These are phyloP conservation scores for Aspergillus arachidicola DNA, from an alignment of 2,329 filamentous ascomycete genomes.

Conservation along the genomic window DNA sequence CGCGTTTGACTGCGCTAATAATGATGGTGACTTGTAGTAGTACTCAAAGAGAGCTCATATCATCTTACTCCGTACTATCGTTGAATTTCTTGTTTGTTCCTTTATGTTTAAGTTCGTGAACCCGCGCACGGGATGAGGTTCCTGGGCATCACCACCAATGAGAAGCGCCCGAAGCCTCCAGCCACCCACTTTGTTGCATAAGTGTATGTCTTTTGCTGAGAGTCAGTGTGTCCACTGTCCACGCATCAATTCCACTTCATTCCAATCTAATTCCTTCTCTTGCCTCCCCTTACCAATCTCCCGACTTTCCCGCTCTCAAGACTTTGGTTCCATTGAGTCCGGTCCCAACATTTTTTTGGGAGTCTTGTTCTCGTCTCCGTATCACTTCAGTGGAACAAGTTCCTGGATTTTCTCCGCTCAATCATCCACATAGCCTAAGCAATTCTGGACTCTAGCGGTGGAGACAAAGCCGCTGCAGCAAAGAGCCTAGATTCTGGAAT, in stretches of 20 bases:
- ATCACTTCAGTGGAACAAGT: background rate
- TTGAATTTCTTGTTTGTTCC: background rate
- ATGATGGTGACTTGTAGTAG: too few relatives aligned
- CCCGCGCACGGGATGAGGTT: constrained; percentile 7
- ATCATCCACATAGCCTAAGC: background rate
- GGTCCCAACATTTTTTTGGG: background rate
- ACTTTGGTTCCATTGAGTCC: background rate
- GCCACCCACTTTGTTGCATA: constrained; percentile 25
- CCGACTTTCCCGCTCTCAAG: background rate
- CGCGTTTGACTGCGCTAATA: constrained; percentile 8
- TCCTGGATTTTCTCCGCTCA: background rate
- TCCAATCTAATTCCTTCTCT: background rate
- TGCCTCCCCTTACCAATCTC: background rate
- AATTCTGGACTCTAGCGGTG: constrained; percentile 14
- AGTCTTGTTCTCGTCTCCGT: background rate
- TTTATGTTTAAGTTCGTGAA: background rate
- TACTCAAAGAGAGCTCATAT: background rate
- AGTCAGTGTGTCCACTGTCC: background rate
- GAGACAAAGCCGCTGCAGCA: constrained; percentile 19
- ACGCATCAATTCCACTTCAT: background rate
- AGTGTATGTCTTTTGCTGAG: background rate
- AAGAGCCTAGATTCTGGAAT: constrained; percentile 19
- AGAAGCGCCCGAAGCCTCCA: constrained; percentile 17
- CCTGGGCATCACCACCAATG: constrained; percentile 19
- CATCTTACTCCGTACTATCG: background rate